A percentile compares a stretch with the other conserved stretches of the same genome.
Evolutionary conservation across 257 asterid species (phyloP).

Genomic region (Datura wrightii): DNA sequence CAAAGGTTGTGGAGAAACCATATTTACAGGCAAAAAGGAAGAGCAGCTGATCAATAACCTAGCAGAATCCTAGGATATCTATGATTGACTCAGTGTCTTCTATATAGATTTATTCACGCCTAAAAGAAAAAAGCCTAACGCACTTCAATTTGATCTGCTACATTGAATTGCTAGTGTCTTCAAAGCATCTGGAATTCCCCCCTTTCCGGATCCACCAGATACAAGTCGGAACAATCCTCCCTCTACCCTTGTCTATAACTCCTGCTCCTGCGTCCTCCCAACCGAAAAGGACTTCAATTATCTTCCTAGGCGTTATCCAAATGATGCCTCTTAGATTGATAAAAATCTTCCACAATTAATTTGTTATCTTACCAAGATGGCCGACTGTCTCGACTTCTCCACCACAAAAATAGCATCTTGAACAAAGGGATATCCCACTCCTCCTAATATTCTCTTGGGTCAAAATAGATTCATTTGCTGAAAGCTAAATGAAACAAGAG

Average conservation of each 20-base stretch:
- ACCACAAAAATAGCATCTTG: neutral
- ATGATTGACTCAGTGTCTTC: neutral
- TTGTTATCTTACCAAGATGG: neutral
- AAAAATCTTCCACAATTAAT: neutral
- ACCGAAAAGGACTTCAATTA: neutral
- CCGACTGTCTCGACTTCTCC: neutral
- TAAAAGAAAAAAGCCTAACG: too few species aligned
- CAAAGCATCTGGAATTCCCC: neutral
- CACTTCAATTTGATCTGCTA: neutral
- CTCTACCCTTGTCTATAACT: neutral
- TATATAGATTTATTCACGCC: neutral
- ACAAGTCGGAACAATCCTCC: neutral
- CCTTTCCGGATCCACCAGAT: too few species aligned
- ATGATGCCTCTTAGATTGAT: neutral
- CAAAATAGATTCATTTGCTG: neutral
- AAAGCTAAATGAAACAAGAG: neutral
- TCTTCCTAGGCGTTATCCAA: neutral
- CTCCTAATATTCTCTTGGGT: neutral
- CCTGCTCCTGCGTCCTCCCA: neutral
- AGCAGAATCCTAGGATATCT: neutral
- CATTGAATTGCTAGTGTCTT: neutral
- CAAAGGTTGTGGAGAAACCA: neutral
- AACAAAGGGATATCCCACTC: neutral
- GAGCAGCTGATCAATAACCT: neutral
- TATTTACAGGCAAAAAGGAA: neutral